phyloP scores from a whole-genome alignment of 768 basidiomycete genomes.

The Podaxis sp. region DNA sequence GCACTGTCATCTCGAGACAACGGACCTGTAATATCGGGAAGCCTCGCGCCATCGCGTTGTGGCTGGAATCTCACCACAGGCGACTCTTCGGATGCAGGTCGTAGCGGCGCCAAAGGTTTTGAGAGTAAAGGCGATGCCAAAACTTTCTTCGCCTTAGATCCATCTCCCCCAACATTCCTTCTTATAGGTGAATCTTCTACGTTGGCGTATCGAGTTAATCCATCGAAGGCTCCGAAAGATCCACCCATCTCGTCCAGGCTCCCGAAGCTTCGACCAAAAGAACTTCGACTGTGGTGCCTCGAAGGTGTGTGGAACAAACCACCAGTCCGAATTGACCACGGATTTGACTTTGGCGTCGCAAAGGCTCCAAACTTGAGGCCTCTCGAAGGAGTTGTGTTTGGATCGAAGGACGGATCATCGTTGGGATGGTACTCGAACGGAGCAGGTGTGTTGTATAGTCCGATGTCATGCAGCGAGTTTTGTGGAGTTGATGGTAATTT shows the following conservation, averaged over 20 bases:
- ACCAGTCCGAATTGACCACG: constrained; percentile 40
- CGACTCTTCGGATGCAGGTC: constrained; percentile 12
- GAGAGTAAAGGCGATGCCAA: background rate
- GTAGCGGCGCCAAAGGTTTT: background rate
- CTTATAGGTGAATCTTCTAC: constrained; percentile 9
- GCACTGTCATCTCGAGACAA: background rate
- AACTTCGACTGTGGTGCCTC: constrained; percentile 26
- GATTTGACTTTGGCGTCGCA: constrained; percentile 56
- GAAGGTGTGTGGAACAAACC: constrained; percentile 54
- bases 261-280: constrained; percentile 26
- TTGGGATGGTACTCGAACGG: constrained; percentile 26
- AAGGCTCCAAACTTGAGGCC: constrained; percentile 65
- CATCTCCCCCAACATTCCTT: background rate
- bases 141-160: background rate
- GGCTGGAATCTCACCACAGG: constrained; percentile 10
- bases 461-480: constrained; percentile 30
- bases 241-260: constrained; percentile 27
- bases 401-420: constrained; percentile 67
- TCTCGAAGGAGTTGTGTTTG: constrained; percentile 76
- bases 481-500: constrained; percentile 53
- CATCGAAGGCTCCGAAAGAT: constrained; percentile 13
- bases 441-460: constrained; percentile 37
- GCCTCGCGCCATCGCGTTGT: background rate
- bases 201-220: background rate
- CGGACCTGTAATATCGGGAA: background rate